These are phyloP conservation scores for Neurospora cerealis DNA, from an alignment of 495 filamentous ascomycete species.

Conservation along the genomic window DNA sequence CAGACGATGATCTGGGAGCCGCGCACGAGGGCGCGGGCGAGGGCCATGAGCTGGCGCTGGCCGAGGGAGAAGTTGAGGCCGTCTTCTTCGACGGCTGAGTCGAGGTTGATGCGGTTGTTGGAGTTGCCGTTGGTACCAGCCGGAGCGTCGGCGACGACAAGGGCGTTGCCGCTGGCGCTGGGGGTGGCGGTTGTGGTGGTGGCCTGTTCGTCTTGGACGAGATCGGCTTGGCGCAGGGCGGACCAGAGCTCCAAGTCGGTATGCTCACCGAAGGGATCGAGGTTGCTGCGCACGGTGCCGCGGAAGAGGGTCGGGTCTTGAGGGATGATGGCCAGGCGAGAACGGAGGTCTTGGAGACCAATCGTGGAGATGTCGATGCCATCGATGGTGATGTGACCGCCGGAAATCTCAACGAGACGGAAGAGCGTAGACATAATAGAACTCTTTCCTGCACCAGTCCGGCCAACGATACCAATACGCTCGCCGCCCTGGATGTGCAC, in stretches of 20 bases:
- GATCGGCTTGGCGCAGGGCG: slow-evolving; percentile 70
- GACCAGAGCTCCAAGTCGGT: slow-evolving; percentile 81
- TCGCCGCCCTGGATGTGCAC: slow-evolving; percentile 78
- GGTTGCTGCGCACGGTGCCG: slow-evolving; percentile 80
- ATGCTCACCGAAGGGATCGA: slow-evolving; percentile 88
- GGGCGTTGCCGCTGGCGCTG: slow-evolving; percentile 1
- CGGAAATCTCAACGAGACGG: slow-evolving; percentile 75
- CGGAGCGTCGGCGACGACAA: background rate
- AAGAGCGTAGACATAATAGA: slow-evolving; percentile 92
- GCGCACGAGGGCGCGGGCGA: slow-evolving; percentile 81
- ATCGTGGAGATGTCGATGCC: slow-evolving; percentile 79
- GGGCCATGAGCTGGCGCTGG: slow-evolving; percentile 89
- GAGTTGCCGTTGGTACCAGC: background rate
- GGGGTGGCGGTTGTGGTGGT: slow-evolving; percentile 10
- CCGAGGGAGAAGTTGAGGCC: slow-evolving; percentile 94
- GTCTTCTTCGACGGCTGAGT: slow-evolving; percentile 82
- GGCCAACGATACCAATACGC: slow-evolving; percentile 85
- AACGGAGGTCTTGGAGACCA: slow-evolving; percentile 78
- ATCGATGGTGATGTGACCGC: slow-evolving; percentile 81
- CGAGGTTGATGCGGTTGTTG: slow-evolving; percentile 60
- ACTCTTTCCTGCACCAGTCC: slow-evolving; percentile 90
- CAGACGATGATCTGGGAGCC: slow-evolving; percentile 86
- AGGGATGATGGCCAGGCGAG: slow-evolving; percentile 86
- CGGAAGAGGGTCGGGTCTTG: slow-evolving; percentile 94
- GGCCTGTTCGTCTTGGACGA: slow-evolving; percentile 46